phyloP scores from a whole-genome alignment of 164 flowering plant species.

The Malania oleifera region DNA sequence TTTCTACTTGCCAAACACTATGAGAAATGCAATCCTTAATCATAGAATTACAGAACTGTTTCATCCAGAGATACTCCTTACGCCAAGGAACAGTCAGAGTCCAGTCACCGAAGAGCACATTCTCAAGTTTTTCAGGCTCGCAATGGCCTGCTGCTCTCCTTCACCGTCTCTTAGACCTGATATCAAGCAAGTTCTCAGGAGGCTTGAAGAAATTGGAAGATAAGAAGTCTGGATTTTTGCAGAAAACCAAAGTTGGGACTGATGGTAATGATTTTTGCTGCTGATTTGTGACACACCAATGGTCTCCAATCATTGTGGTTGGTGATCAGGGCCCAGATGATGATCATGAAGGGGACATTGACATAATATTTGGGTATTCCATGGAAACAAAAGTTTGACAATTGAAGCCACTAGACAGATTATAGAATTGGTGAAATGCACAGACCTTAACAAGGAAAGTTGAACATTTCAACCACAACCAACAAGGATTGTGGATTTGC shows the following conservation, averaged over 20 bases:
- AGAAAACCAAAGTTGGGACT: background rate
- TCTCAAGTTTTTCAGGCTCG: slow-evolving; percentile 70
- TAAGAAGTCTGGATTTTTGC: slow-evolving; percentile 5
- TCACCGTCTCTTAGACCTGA: slow-evolving; percentile 75
- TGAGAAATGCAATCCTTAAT: slow-evolving; percentile 59
- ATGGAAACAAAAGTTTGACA: too few relatives aligned
- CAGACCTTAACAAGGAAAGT: too few relatives aligned
- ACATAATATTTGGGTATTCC: too few relatives aligned
- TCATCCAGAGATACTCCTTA: slow-evolving; percentile 47
- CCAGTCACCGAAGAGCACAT: slow-evolving; percentile 46
- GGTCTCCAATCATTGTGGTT: too few relatives aligned
- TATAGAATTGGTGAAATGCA: too few relatives aligned
- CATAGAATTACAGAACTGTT: slow-evolving; percentile 53
- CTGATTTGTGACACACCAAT: background rate
- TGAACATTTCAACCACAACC: too few relatives aligned
- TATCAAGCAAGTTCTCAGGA: slow-evolving; percentile 54
- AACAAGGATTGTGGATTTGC: too few relatives aligned
- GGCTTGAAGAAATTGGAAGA: slow-evolving; percentile 72
- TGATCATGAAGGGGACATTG: too few relatives aligned
- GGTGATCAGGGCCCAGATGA: too few relatives aligned
- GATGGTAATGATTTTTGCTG: background rate
- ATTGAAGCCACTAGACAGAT: too few relatives aligned
- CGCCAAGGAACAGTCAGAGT: slow-evolving; percentile 26
- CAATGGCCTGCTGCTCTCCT: slow-evolving; percentile 91
- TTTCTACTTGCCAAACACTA: slow-evolving; percentile 48